Evolutionary conservation across 2,329 filamentous ascomycete species (phyloP).

Genomic region (Alternaria sp.): DNA sequence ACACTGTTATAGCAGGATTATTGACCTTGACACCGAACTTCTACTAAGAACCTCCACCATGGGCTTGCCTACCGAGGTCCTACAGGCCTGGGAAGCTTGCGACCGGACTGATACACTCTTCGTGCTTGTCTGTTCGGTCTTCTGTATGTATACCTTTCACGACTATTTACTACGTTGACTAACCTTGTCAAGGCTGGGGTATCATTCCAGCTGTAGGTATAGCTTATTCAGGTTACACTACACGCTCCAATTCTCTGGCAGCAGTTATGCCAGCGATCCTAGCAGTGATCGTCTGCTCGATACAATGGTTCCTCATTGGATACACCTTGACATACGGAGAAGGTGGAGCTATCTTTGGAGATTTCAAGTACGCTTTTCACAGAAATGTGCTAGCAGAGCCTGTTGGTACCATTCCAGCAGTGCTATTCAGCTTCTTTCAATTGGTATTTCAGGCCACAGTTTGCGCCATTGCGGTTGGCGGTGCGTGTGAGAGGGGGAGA

Average conservation of each 20-base stretch:
- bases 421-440: slow-evolving; percentile 61
- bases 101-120: slow-evolving; percentile 60
- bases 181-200: slow-evolving; percentile 49
- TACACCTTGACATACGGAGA: slow-evolving; percentile 59
- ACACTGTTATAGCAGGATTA: not conserved
- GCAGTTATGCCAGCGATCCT: slow-evolving; percentile 58
- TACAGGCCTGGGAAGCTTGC: slow-evolving; percentile 58
- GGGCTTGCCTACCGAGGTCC: slow-evolving; percentile 34
- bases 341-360: slow-evolving; percentile 54
- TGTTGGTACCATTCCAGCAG: slow-evolving; percentile 58
- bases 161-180: not conserved
- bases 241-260: slow-evolving; percentile 55
- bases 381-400: slow-evolving; percentile 55
- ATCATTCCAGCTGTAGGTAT: slow-evolving; percentile 61
- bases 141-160: slow-evolving; percentile 42
- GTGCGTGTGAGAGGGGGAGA: slow-evolving; percentile 56
- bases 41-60: slow-evolving; percentile 11
- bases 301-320: slow-evolving; percentile 59
- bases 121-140: slow-evolving; percentile 58
- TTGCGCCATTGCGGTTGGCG: slow-evolving; percentile 59
- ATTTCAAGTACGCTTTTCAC: slow-evolving; percentile 56
- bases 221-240: slow-evolving; percentile 59
- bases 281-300: slow-evolving; percentile 56
- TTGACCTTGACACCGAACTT: not conserved
- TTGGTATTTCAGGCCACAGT: slow-evolving; percentile 59